Conservation (phyloP, 345 rosid species). For the Arabis hirsuta region DNA sequence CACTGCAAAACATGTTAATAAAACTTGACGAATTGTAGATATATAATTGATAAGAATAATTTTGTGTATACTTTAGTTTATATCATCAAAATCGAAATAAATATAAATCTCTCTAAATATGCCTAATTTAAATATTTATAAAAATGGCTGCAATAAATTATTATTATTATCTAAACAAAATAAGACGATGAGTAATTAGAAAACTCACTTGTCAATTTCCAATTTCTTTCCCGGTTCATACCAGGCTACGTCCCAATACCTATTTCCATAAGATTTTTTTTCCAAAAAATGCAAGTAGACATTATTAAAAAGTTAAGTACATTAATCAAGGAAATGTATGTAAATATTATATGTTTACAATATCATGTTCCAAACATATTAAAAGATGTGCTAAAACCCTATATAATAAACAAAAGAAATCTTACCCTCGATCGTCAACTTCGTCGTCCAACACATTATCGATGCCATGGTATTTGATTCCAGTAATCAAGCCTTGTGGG, state of each 20-base stretch:
- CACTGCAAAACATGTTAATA: neutral
- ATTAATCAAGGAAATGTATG: neutral
- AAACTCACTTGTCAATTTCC: conserved; percentile 53
- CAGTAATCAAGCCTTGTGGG: conserved; percentile 66
- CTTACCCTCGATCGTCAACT: conserved; percentile 67
- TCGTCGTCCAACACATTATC: conserved; percentile 63
- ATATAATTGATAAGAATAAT: too few species aligned
- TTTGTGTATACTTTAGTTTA: too few species aligned
- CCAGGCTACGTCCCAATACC: conserved; percentile 96
- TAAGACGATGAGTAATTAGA: neutral
- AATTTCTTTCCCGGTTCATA: conserved; percentile 48
- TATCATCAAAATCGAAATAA: too few species aligned
- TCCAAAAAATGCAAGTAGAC: neutral
- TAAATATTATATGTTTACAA: neutral
- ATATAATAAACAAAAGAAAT: neutral
- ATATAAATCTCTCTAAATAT: neutral
- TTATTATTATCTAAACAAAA: neutral
- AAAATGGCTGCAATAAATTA: neutral
- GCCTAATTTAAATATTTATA: neutral
- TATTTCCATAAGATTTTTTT: conserved; percentile 20
- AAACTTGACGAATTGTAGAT: neutral
- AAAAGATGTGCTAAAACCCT: neutral
- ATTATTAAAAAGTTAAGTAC: neutral
- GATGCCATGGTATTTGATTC: conserved; percentile 66
- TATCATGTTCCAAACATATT: conserved; percentile 2